Evolutionary conservation across 164 flowering plant genomes (phyloP).

Genomic region (Stephania japonica): DNA sequence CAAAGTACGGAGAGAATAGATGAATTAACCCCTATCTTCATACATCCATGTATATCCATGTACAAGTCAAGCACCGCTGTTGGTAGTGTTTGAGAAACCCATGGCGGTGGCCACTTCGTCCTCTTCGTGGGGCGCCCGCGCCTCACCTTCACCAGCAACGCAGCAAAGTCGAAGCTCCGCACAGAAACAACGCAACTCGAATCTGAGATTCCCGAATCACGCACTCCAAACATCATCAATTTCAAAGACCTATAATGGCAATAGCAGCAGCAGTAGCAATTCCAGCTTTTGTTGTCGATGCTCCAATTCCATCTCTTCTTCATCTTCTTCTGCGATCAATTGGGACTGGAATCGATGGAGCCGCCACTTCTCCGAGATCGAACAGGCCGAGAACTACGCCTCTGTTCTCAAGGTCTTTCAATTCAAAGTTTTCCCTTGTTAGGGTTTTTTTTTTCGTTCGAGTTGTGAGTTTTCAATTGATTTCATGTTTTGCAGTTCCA

Average conservation of each 20-base stretch:
- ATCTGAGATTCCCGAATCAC: constrained; percentile 3
- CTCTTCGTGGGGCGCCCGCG: constrained; percentile 25
- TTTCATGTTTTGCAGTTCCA: constrained; percentile 57
- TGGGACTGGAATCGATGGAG: constrained; percentile 95
- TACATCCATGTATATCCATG: too few relatives aligned
- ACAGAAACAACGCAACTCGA: constrained; percentile 3
- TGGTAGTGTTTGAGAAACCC: not conserved
- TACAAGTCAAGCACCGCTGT: too few relatives aligned
- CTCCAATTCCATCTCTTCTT: constrained; percentile 12
- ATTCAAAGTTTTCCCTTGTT: not conserved
- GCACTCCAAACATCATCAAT: not conserved
- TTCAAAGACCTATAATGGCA: constrained; percentile 1
- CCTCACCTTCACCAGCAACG: constrained; percentile 16
- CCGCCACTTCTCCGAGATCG: constrained; percentile 75
- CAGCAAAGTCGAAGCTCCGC: constrained; percentile 8
- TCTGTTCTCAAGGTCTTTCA: constrained; percentile 77
- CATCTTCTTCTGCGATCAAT: constrained; percentile 13
- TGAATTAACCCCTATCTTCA: too few relatives aligned
- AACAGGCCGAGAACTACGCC: constrained; percentile 67
- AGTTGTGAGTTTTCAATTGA: not conserved
- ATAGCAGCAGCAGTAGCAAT: not conserved
- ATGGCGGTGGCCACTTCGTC: constrained; percentile 33
- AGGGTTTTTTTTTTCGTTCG: too few relatives aligned
- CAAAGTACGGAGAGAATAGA: too few relatives aligned
- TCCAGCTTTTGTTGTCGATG: constrained; percentile 23